A percentile compares a stretch with the other conserved stretches of the same genome.
These are phyloP conservation scores for Nemania bipapillata DNA, from an alignment of 2,329 filamentous ascomycete species.

Conservation along the genomic window DNA sequence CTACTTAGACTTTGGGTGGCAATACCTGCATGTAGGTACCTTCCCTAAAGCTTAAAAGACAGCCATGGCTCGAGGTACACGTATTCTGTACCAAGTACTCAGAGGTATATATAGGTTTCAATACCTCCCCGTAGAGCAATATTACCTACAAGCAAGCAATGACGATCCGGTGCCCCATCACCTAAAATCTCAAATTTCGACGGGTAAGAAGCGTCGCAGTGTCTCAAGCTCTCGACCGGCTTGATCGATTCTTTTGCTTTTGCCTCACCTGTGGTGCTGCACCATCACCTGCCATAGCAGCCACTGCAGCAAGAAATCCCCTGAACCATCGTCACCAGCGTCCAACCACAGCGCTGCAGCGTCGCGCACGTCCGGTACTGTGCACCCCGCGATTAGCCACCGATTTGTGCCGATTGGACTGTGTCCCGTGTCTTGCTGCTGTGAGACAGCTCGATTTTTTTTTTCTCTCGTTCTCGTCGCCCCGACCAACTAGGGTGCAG, in stretches of 20 bases:
- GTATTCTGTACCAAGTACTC: no score
- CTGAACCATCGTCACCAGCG: neutral
- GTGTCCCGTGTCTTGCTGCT: constrained; percentile 10
- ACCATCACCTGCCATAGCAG: neutral
- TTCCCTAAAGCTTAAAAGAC: no score
- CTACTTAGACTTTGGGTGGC: no score
- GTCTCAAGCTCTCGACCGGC: neutral
- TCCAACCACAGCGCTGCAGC: neutral
- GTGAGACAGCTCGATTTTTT: constrained; percentile 30
- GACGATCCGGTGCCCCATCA: neutral
- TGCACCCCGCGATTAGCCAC: constrained; percentile 34
- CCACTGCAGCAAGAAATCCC: neutral
- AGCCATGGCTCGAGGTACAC: no score
- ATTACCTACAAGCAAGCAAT: no score
- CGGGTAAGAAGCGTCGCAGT: neutral
- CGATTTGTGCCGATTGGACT: constrained; percentile 38
- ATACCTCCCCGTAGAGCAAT: no score
- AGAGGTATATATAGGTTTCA: no score
- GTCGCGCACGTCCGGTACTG: neutral
- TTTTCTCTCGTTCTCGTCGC: neutral
- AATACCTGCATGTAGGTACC: no score
- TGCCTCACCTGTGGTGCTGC: neutral
- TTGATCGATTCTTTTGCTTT: neutral
- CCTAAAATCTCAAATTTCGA: neutral
- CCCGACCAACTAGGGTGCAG: constrained; percentile 19